Conservation (phyloP, 2,329 filamentous ascomycete genomes). For the Escovopsis sp. region DNA sequence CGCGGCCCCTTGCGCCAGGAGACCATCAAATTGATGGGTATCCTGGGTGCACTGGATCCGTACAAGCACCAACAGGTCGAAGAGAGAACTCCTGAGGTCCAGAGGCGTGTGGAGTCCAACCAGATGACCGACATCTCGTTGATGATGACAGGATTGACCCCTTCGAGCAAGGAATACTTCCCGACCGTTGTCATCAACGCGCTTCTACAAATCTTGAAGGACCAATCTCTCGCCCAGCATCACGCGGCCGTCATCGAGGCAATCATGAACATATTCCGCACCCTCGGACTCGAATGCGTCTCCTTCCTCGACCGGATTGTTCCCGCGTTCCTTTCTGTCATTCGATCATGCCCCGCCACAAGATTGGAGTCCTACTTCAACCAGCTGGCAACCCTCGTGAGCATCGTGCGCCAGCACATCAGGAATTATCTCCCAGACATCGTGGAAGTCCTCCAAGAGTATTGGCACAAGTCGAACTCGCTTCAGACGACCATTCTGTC, state of each 20-base stretch:
- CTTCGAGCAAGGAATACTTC: slow-evolving; percentile 96
- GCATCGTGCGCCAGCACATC: slow-evolving; percentile 93
- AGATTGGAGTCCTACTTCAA: slow-evolving; percentile 95
- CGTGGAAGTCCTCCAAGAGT: slow-evolving; percentile 73
- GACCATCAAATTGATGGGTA: slow-evolving; percentile 93
- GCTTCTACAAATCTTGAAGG: slow-evolving; percentile 79
- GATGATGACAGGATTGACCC: slow-evolving; percentile 94
- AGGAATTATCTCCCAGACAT: slow-evolving; percentile 80
- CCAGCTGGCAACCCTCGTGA: slow-evolving; percentile 82
- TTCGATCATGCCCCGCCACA: slow-evolving; percentile 61
- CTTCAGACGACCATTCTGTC: slow-evolving; percentile 85
- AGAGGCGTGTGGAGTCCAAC: slow-evolving; percentile 47
- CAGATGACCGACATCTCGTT: slow-evolving; percentile 84
- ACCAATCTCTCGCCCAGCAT: slow-evolving; percentile 76
- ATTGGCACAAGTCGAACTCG: slow-evolving; percentile 69
- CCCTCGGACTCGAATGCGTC: slow-evolving; percentile 88
- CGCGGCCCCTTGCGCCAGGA: slow-evolving; percentile 76
- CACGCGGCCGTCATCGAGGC: slow-evolving; percentile 92
- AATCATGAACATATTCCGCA: slow-evolving; percentile 98
- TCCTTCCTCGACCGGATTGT: slow-evolving; percentile 89
- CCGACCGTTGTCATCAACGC: slow-evolving; percentile 97
- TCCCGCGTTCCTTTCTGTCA: slow-evolving; percentile 82
- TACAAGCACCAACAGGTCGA: slow-evolving; percentile 91
- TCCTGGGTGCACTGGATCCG: slow-evolving; percentile 84
- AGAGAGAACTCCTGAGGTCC: slow-evolving; percentile 72